Percentiles rank a stretch among this genome's conserved stretches.
Conservation (phyloP, 1,284 basidiomycete species). For the Malassezia restricta region DNA sequence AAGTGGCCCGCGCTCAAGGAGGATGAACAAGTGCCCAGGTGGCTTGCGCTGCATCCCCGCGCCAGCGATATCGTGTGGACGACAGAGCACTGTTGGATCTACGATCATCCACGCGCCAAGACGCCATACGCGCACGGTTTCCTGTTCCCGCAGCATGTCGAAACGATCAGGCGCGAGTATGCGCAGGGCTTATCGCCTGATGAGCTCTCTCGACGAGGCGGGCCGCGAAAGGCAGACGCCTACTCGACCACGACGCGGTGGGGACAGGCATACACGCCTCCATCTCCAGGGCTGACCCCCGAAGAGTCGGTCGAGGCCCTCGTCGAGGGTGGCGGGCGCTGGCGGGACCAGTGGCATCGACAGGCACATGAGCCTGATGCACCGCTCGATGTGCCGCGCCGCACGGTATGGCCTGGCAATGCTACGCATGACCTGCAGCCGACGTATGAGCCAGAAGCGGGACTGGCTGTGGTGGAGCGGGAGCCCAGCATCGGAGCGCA, state of each 20-base stretch:
- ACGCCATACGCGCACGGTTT: conserved; percentile 88
- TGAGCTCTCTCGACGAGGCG: conserved; percentile 43
- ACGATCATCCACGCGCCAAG: conserved; percentile 84
- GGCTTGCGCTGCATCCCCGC: conserved; percentile 80
- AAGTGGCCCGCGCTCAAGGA: conserved; percentile 69
- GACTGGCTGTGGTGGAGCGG: conserved; percentile 1
- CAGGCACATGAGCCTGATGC: conserved; percentile 25
- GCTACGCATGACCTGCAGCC: conserved; percentile 24
- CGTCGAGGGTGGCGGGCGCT: conserved; percentile 62
- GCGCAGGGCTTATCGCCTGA: conserved; percentile 46
- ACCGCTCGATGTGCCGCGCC: conserved; percentile 27
- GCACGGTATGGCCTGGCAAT: conserved; percentile 39
- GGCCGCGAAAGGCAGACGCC: conserved; percentile 53
- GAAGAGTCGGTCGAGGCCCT: conserved; percentile 76
- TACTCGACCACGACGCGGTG: conserved; percentile 79
- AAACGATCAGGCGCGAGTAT: conserved; percentile 53
- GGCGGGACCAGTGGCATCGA: conserved; percentile 51
- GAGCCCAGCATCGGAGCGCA: neutral
- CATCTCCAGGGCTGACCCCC: conserved; percentile 57
- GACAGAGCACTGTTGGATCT: conserved; percentile 91
- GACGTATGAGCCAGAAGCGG: neutral
- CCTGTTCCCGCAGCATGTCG: conserved; percentile 82
- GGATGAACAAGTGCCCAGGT: conserved; percentile 82
- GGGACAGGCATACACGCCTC: conserved; percentile 64
- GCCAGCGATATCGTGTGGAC: conserved; percentile 70